These are phyloP conservation scores for Microcera coccophila DNA, from an alignment of 2,329 filamentous ascomycete species.

Conservation along the genomic window DNA sequence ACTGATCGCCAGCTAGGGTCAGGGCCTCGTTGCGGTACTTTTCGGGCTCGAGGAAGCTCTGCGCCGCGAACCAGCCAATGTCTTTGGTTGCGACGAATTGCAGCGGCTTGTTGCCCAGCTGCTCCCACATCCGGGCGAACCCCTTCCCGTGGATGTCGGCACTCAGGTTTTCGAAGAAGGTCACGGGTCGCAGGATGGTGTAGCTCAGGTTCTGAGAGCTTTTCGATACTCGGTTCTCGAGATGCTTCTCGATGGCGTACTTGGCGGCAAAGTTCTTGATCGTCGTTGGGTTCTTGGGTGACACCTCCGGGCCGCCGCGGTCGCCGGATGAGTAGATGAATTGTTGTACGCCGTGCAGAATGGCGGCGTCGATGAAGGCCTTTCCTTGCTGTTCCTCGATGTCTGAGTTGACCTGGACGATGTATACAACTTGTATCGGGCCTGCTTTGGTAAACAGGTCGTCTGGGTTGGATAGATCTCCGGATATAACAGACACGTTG, in stretches of 20 bases:
- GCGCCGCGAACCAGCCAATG: constrained; percentile 40
- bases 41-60: constrained; percentile 34
- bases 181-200: constrained; percentile 55
- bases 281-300: constrained; percentile 45
- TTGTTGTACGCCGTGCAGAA: constrained; percentile 49
- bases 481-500: constrained; percentile 5
- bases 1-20: constrained; percentile 16
- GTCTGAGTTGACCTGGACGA: constrained; percentile 11
- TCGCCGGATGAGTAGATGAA: constrained; percentile 60
- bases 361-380: constrained; percentile 47
- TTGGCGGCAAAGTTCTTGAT: constrained; percentile 58
- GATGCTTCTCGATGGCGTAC: constrained; percentile 53
- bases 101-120: constrained; percentile 21
- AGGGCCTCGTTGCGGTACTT: constrained; percentile 14
- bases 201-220: constrained; percentile 45
- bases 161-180: constrained; percentile 53
- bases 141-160: constrained; percentile 29
- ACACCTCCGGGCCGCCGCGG: constrained; percentile 47
- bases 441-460: constrained; percentile 7
- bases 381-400: constrained; percentile 45
- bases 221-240: constrained; percentile 38
- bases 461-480: constrained; percentile 7
- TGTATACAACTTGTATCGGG: constrained; percentile 7
- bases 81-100: constrained; percentile 38
- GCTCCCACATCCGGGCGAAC: constrained; percentile 27